Conservation (phyloP, 768 basidiomycete species). For the Candolleomyces aberdarensis region DNA sequence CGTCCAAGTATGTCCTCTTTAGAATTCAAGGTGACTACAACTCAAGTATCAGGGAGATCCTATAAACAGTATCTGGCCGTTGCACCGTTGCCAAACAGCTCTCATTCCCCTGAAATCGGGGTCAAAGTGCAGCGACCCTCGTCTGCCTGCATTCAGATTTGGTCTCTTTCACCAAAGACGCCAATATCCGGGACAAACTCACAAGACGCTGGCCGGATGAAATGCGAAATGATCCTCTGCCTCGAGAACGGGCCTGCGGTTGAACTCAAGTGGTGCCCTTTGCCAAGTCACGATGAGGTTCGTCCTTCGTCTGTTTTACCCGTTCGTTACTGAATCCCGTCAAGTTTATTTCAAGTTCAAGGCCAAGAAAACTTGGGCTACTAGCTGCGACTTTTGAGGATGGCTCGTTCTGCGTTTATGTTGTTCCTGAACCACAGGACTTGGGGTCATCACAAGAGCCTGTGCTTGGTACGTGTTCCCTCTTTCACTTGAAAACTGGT, state of each 20-base stretch:
- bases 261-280: constrained; percentile 90
- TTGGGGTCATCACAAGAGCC: constrained; percentile 22
- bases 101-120: constrained; percentile 66
- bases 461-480: constrained; percentile 10
- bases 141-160: constrained; percentile 81
- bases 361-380: constrained; percentile 69
- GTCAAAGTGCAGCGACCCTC: constrained; percentile 51
- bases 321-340: not conserved
- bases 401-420: constrained; percentile 76
- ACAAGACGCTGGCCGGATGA: constrained; percentile 42
- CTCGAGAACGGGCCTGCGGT: constrained; percentile 76
- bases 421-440: constrained; percentile 75
- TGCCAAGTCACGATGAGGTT: constrained; percentile 71
- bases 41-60: constrained; percentile 37
- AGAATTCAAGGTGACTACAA: not conserved
- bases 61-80: constrained; percentile 84
- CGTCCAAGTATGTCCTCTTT: constrained; percentile 42
- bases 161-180: constrained; percentile 48
- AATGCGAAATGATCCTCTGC: constrained; percentile 84
- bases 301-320: constrained; percentile 6
- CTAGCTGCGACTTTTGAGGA: constrained; percentile 86
- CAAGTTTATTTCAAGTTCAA: constrained; percentile 10
- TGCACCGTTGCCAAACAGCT: constrained; percentile 63
- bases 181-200: not conserved
- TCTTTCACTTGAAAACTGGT: not conserved